These are phyloP conservation scores for Claviceps sorghi DNA, from an alignment of 2,329 filamentous ascomycete genomes.

Conservation along the genomic window DNA sequence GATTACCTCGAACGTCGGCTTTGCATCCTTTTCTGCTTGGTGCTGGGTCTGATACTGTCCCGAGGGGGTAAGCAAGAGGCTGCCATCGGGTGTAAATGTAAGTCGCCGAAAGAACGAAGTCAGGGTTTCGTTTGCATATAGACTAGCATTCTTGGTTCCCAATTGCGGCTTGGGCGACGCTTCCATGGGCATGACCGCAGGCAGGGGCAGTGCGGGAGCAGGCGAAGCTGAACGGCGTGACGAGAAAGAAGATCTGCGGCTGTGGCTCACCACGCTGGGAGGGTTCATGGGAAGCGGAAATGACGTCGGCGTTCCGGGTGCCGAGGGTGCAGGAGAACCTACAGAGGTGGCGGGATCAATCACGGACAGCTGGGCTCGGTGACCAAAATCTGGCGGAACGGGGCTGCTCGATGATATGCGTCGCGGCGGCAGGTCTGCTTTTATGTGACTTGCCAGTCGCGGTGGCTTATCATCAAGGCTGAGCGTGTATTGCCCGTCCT, in stretches of 20 bases:
- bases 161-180: constrained; percentile 67
- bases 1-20: constrained; percentile 69
- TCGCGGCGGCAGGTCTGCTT: constrained; percentile 82
- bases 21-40: constrained; percentile 48
- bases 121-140: constrained; percentile 93
- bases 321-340: constrained; percentile 77
- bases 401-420: constrained; percentile 86
- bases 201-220: constrained; percentile 81
- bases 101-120: constrained; percentile 93
- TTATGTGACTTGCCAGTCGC: constrained; percentile 63
- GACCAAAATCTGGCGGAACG: constrained; percentile 67
- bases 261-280: constrained; percentile 74
- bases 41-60: constrained; percentile 85
- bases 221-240: constrained; percentile 79
- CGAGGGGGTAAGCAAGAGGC: constrained; percentile 81
- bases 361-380: constrained; percentile 48
- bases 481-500: constrained; percentile 87
- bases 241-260: constrained; percentile 86
- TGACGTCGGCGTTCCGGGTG: constrained; percentile 84
- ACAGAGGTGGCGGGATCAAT: constrained; percentile 38
- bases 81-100: constrained; percentile 90
- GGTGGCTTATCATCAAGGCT: constrained; percentile 51
- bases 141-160: constrained; percentile 67
- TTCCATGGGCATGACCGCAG: constrained; percentile 88
- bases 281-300: constrained; percentile 91